Evolutionary conservation across 2,329 filamentous ascomycete species (phyloP), one percentile per base, ranked within the genome.

Genomic region (Blumeria hordei): DNA sequence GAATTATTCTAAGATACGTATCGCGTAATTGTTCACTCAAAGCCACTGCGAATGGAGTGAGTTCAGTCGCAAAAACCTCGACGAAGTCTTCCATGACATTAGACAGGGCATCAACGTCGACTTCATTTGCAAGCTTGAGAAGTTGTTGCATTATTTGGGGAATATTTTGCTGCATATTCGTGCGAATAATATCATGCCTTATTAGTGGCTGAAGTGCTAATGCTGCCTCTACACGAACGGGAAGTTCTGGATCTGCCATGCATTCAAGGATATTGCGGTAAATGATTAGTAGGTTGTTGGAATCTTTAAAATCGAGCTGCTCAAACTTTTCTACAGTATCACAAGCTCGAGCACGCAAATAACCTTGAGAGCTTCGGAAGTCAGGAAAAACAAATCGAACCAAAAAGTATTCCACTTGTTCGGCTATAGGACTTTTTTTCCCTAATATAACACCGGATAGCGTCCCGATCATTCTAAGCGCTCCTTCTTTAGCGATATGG

Each of bases 61-160:
- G 76, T 67, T 98, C 92, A 2, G 87, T 77, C n/a, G 92, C 90
- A 65, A 98, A 98, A 2, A 96, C 88, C 68, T 98, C 92, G 49
- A 98, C 92, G 65, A 98, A 98, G 65, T 98, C 92, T 69, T 98
- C 92, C 92, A 98, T 98, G 41, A 98, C 92, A 64, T 96, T 96
- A 21, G 92, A 90, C 43, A 98, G 74, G 5, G 92, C 88, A 68
- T 98, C 92, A 51, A 98, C 90, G 65, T 98, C 92, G 57, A 93
- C 92, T 69, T 98, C 92, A 65, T 98, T 98, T 33, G 92, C 90
- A 56, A 98, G 73, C 71, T 96, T 96, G 55, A 98, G 75, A 12
- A 98, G 76, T 69, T 98, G 90, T 70, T 96, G 93, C 92, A 98
- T 98, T 64, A 98, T 96, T 64, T 94, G 93, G 14, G 92, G 88